These are phyloP conservation scores for Citrus glauca DNA, from an alignment of 345 rosid species.

Conservation along the genomic window DNA sequence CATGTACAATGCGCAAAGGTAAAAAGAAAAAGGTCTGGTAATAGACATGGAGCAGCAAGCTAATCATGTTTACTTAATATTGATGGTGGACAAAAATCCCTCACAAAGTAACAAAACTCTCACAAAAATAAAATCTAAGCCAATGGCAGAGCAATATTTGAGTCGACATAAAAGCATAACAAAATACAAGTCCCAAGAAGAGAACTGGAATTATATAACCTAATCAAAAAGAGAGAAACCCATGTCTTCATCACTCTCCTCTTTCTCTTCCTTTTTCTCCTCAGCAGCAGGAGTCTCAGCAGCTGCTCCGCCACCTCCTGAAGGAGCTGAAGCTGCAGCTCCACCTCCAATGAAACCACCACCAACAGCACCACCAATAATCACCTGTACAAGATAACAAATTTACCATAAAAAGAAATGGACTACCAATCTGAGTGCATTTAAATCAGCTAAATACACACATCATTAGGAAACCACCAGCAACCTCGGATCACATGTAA, in stretches of 20 bases:
- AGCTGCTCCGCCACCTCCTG: slow-evolving; percentile 46
- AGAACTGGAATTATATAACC: neutral
- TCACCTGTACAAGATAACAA: slow-evolving; percentile 29
- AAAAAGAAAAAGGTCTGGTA: neutral
- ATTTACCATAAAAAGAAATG: neutral
- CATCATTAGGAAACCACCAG: too few relatives aligned
- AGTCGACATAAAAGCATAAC: neutral
- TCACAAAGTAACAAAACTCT: neutral
- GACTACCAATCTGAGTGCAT: neutral
- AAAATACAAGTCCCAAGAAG: neutral
- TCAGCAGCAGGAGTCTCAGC: slow-evolving; percentile 45
- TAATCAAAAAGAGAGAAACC: slow-evolving; percentile 72
- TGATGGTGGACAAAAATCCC: neutral
- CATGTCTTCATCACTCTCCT: slow-evolving; percentile 66
- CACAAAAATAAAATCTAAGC: neutral
- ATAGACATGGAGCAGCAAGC: neutral
- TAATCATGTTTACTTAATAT: neutral
- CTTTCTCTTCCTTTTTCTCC: slow-evolving; percentile 60
- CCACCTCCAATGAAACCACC: slow-evolving; percentile 49
- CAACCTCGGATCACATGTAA: too few relatives aligned
- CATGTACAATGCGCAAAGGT: neutral
- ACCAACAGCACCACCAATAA: slow-evolving; percentile 42
- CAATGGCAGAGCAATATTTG: neutral
- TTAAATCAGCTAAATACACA: too few relatives aligned
- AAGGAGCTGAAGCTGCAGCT: slow-evolving; percentile 34